phyloP scores from a whole-genome alignment of 148 eudicot species.

The Vaccinium vitisidaea region DNA sequence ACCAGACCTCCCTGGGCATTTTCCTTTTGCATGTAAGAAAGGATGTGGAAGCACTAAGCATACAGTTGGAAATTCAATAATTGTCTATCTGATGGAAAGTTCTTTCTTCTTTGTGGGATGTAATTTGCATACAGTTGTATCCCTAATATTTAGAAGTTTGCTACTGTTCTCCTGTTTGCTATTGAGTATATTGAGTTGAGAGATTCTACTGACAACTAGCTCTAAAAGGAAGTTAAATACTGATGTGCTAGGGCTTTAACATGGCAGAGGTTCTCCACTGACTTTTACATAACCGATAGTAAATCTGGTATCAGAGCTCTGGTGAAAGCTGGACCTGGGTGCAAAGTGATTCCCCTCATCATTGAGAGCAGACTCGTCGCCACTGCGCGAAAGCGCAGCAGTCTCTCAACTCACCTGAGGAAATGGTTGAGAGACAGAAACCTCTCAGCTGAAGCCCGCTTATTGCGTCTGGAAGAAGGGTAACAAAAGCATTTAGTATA shows the following conservation, averaged over 20 bases:
- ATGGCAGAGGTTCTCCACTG: slow-evolving; percentile 49
- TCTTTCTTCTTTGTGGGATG: background rate
- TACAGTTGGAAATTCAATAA: background rate
- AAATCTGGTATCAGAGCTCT: slow-evolving; percentile 47
- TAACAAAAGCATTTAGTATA: slow-evolving; percentile 11
- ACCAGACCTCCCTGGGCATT: background rate
- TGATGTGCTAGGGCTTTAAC: slow-evolving; percentile 13
- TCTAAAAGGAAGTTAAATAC: slow-evolving; percentile 2
- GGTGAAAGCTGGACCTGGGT: slow-evolving; percentile 50
- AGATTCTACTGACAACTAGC: background rate
- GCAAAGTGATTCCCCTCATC: slow-evolving; percentile 42
- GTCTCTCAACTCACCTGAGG: slow-evolving; percentile 33
- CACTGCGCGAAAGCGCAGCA: slow-evolving; percentile 29
- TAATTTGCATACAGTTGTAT: background rate
- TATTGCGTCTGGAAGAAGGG: slow-evolving; percentile 58
- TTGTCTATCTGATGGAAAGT: background rate
- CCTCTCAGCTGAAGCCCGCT: slow-evolving; percentile 35
- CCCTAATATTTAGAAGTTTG: background rate
- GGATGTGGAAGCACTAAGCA: background rate
- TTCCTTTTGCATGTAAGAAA: background rate
- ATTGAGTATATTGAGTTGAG: background rate
- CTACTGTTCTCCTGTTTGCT: background rate
- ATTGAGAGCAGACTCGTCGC: slow-evolving; percentile 40
- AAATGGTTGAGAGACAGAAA: slow-evolving; percentile 51
- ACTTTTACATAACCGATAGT: slow-evolving; percentile 47